phyloP scores from a whole-genome alignment of 1,284 basidiomycete species.

The Rhodotorula sp. region DNA sequence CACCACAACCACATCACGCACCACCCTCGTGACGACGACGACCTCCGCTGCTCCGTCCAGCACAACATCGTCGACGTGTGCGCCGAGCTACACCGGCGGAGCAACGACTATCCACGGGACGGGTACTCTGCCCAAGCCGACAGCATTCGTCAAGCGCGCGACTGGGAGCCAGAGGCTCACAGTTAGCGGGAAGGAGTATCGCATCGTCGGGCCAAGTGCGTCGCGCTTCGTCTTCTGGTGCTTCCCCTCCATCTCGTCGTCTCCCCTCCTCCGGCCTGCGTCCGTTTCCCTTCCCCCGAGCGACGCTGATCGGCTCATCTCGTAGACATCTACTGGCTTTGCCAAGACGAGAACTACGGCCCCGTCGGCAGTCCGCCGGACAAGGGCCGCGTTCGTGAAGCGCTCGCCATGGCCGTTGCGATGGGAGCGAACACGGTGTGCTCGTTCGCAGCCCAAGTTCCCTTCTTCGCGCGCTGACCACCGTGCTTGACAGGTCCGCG shows the following conservation, averaged over 20 bases:
- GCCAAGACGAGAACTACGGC: conserved; percentile 25
- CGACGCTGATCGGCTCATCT: too few species aligned
- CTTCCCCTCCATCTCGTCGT: neutral
- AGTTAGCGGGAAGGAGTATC: conserved; percentile 7
- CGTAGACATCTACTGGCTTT: conserved; percentile 34
- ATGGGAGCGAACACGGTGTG: conserved; percentile 31
- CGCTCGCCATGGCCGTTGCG: conserved; percentile 34
- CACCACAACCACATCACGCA: too few species aligned
- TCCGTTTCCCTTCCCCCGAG: too few species aligned
- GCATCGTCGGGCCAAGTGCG: conserved; percentile 36
- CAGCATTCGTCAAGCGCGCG: conserved; percentile 18
- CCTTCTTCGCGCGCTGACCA: neutral
- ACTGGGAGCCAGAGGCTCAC: conserved; percentile 1
- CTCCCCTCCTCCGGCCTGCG: too few species aligned
- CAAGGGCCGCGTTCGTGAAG: conserved; percentile 33
- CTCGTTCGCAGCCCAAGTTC: neutral
- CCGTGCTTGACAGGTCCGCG: conserved; percentile 3
- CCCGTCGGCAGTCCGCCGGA: conserved; percentile 16
- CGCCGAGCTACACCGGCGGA: conserved; percentile 18
- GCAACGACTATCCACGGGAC: conserved; percentile 26
- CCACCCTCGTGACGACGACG: neutral
- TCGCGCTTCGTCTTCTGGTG: neutral
- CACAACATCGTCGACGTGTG: conserved; percentile 10
- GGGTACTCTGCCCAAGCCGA: conserved; percentile 34
- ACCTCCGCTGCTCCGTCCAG: neutral